These are phyloP conservation scores for Candida pini DNA, from an alignment of 805 yeast genomes.

Conservation along the genomic window DNA sequence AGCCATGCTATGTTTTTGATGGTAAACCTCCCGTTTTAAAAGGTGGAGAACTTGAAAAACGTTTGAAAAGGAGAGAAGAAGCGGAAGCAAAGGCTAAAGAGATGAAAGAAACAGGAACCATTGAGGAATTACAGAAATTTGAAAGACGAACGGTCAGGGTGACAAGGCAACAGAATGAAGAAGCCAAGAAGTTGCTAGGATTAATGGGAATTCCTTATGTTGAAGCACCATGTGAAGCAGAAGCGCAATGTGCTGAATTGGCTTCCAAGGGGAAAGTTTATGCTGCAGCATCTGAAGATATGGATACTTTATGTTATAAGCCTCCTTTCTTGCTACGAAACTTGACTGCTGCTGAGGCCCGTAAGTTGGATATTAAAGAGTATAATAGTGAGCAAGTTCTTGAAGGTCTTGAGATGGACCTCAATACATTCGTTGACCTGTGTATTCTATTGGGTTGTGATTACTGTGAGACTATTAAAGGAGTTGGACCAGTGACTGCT, in stretches of 20 bases:
- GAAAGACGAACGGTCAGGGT: slow-evolving; percentile 89
- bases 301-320: slow-evolving; percentile 94
- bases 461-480: slow-evolving; percentile 91
- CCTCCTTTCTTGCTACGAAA: slow-evolving; percentile 83
- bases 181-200: slow-evolving; percentile 73
- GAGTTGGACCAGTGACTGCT: slow-evolving; percentile 96
- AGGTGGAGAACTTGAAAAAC: slow-evolving; percentile 86
- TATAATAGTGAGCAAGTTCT: slow-evolving; percentile 62
- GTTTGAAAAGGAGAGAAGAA: slow-evolving; percentile 74
- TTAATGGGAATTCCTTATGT: slow-evolving; percentile 96
- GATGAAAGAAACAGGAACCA: slow-evolving; percentile 73
- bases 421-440: slow-evolving; percentile 75
- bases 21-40: slow-evolving; percentile 96
- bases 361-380: slow-evolving; percentile 89
- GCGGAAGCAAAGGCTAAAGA: slow-evolving; percentile 73
- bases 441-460: slow-evolving; percentile 96
- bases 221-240: slow-evolving; percentile 97
- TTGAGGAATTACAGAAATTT: slow-evolving; percentile 66
- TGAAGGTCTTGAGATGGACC: slow-evolving; percentile 70
- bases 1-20: slow-evolving; percentile 95
- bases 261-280: slow-evolving; percentile 88
- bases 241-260: slow-evolving; percentile 94
- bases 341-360: slow-evolving; percentile 88
- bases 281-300: slow-evolving; percentile 98
- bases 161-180: slow-evolving; percentile 86